A percentile compares a stretch with the other conserved stretches of the same genome.
phyloP scores from a whole-genome alignment of 2,329 filamentous ascomycete genomes.

The Whalleya microplaca region DNA sequence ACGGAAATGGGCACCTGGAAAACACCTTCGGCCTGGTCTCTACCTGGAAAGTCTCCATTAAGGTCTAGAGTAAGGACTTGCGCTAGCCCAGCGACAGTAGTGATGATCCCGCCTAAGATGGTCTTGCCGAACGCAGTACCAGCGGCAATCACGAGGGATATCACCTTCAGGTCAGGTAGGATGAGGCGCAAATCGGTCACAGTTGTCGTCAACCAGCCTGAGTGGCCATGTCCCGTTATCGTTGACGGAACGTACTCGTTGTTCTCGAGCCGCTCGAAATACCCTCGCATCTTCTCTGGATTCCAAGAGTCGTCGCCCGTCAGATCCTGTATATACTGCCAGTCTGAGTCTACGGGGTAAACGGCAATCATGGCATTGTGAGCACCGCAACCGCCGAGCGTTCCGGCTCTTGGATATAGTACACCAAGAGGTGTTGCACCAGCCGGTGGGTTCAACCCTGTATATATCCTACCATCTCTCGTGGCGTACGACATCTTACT shows the following conservation, averaged over 20 bases:
- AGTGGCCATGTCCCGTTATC: slow-evolving; percentile 54
- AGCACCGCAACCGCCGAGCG: slow-evolving; percentile 59
- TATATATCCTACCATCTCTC: slow-evolving; percentile 51
- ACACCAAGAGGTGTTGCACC: neutral
- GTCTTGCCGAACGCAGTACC: slow-evolving; percentile 54
- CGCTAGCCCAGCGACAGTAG: slow-evolving; percentile 9
- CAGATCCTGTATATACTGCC: slow-evolving; percentile 52
- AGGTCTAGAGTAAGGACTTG: slow-evolving; percentile 53
- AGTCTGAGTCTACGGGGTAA: slow-evolving; percentile 58
- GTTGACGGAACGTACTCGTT: slow-evolving; percentile 50
- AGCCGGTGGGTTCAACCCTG: slow-evolving; percentile 53
- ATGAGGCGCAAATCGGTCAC: slow-evolving; percentile 55
- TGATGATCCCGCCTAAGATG: slow-evolving; percentile 30
- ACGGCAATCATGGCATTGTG: slow-evolving; percentile 60
- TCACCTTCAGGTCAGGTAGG: slow-evolving; percentile 54
- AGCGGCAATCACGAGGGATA: slow-evolving; percentile 55
- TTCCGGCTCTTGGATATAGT: slow-evolving; percentile 56
- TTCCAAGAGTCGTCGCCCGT: slow-evolving; percentile 61
- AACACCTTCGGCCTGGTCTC: slow-evolving; percentile 52
- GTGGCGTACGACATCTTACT: slow-evolving; percentile 61
- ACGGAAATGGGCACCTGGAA: slow-evolving; percentile 64
- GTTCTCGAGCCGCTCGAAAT: slow-evolving; percentile 58
- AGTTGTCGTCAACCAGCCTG: slow-evolving; percentile 60
- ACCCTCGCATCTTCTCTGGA: slow-evolving; percentile 59
- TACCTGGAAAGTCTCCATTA: slow-evolving; percentile 48